Conservation (phyloP, 2,329 filamentous ascomycete species). For the Phoma sp. region DNA sequence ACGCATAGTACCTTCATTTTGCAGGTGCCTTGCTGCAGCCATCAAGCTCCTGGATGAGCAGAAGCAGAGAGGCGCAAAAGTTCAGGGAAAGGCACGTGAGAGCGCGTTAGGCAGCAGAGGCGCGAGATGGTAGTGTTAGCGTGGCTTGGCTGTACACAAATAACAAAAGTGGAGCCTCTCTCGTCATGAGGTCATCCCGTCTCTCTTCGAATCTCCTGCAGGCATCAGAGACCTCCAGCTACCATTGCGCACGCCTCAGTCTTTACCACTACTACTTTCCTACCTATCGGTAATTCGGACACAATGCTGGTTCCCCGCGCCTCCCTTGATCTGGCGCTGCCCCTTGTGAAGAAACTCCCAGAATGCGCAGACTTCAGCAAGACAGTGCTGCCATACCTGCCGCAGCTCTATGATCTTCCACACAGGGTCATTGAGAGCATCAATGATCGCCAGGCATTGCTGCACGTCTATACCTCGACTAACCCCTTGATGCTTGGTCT, state of each 20-base stretch:
- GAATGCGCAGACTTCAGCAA: constrained; percentile 79
- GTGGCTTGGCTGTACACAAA: constrained; percentile 5
- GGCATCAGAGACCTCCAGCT: neutral
- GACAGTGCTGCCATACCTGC: constrained; percentile 79
- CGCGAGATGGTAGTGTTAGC: constrained; percentile 23
- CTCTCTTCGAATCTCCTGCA: neutral
- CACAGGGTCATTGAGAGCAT: constrained; percentile 60
- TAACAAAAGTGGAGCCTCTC: constrained; percentile 10
- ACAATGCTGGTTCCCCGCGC: constrained; percentile 53
- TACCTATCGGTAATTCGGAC: neutral
- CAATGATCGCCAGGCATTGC: constrained; percentile 66
- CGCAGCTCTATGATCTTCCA: constrained; percentile 60
- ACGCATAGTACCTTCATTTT: constrained; percentile 71
- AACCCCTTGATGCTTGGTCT: constrained; percentile 84
- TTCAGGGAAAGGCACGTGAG: constrained; percentile 40
- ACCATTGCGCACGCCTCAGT: neutral
- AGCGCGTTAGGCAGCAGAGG: constrained; percentile 34
- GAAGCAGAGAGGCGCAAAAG: neutral
- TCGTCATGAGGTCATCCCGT: constrained; percentile 32
- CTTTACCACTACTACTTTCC: neutral
- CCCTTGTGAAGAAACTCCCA: constrained; percentile 69
- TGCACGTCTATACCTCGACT: constrained; percentile 77
- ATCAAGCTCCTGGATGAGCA: constrained; percentile 12
- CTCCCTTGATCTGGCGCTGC: constrained; percentile 60
- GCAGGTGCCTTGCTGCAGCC: constrained; percentile 2